Conservation (phyloP, 805 yeast genomes). For the Metschnikowia lachancei region DNA sequence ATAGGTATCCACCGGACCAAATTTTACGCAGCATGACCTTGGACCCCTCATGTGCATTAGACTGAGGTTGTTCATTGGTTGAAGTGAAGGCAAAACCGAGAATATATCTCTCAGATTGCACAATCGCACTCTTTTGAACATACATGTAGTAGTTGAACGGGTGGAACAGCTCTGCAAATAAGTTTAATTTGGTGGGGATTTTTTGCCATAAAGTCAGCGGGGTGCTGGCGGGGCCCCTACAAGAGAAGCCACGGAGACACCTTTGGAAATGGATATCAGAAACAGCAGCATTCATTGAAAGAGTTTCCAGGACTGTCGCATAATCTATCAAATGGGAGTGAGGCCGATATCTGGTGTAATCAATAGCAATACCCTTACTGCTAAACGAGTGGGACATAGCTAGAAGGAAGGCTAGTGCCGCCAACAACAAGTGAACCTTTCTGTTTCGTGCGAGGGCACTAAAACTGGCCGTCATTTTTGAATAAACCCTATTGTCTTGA, state of each 20-base stretch:
- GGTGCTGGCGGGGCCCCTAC: slow-evolving; percentile 7
- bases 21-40: slow-evolving; percentile 11
- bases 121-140: slow-evolving; percentile 12
- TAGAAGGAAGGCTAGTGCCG: slow-evolving; percentile 8
- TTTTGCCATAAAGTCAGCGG: slow-evolving; percentile 12
- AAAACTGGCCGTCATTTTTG: slow-evolving; percentile 2
- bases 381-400: slow-evolving; percentile 12
- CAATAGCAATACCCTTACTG: slow-evolving; percentile 11
- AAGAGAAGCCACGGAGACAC: slow-evolving; percentile 19
- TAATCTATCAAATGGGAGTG: slow-evolving; percentile 5
- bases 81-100: slow-evolving; percentile 14
- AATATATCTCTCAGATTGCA: slow-evolving; percentile 11
- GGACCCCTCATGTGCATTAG: slow-evolving; percentile 3
- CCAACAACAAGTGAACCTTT: slow-evolving; percentile 12
- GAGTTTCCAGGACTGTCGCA: slow-evolving; percentile 14
- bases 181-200: slow-evolving; percentile 15
- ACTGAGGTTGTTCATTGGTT: slow-evolving; percentile 8
- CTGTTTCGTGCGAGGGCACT: slow-evolving; percentile 13
- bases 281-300: slow-evolving; percentile 12
- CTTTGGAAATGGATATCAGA: slow-evolving; percentile 15
- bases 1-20: slow-evolving; percentile 10
- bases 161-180: slow-evolving; percentile 11
- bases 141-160: slow-evolving; percentile 20
- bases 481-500: background rate
- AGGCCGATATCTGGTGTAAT: slow-evolving; percentile 2